Base-by-base conservation (phyloP, 2,329 filamentous ascomycete species). In the Mariannaea sp. region DNA sequence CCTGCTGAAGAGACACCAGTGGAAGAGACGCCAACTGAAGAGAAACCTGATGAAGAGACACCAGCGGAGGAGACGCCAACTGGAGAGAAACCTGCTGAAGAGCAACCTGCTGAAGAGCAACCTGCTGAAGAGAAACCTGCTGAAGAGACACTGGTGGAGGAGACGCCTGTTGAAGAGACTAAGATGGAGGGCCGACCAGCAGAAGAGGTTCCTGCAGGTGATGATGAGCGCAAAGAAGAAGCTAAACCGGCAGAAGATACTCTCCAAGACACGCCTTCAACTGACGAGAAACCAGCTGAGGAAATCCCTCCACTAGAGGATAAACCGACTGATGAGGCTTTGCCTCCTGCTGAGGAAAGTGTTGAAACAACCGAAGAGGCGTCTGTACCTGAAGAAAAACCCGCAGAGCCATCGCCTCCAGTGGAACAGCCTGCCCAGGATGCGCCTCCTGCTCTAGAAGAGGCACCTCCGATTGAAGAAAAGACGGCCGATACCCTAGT, bases 201-300 rank as follows among this genome's bases (percentile, higher is more conserved):
- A 20, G 46, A 61, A 17, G 42, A 56, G 43, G 45, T 35, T 22
- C 30, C 54, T 43, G 48, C 49, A 24, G 22, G 22, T 24, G 22
- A 24, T 8, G 22, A 24, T 8, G 8, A 24, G 22, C 22, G 5
- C 44, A 51, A 57, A 54, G 56, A 62, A 47, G 52, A 56, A 12
- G 22, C 22, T 8, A 57, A 66, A 44, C 50, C 52, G 50, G 56
- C 50, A 39, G 61, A 65, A 41, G 50, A 63, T n/a, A 38, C 40
- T 41, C 20, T 13, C n/a, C 17, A 38, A 43, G n/a, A 40, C 48
- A 60, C 39, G 17, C 48, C 29, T 32, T 35, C 63, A 32, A 53
- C 58, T 26, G 54, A 57, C 19, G 48, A 44, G 10, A 62, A 66
- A 39, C 29, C 53, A 30, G 38, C 55, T 32, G 53, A 60, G 22